A percentile compares a stretch with the other conserved stretches of the same genome.
Evolutionary conservation across 2,329 filamentous ascomycete species (phyloP).

Genomic region (Aureobasidium sp.): DNA sequence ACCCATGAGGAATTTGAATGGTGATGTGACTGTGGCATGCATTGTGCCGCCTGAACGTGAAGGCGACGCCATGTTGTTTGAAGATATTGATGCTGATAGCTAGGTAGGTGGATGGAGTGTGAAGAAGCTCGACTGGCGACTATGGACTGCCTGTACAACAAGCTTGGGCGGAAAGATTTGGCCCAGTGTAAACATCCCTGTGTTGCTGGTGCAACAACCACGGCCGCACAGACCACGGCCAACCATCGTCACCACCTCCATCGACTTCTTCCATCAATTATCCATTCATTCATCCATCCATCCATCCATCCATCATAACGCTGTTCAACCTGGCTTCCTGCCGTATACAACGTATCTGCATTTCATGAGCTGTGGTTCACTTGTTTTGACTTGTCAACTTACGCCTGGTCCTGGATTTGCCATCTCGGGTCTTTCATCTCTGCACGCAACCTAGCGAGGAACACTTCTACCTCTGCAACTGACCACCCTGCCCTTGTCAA

Average conservation of each 20-base stretch:
- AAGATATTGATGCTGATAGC: slow-evolving; percentile 3
- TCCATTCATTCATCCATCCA: not conserved
- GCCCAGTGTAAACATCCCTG: not conserved
- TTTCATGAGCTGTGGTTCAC: not conserved
- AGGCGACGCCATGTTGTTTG: not conserved
- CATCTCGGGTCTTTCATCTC: slow-evolving; percentile 11
- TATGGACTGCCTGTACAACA: not conserved
- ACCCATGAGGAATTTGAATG: slow-evolving; percentile 12
- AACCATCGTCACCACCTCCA: not conserved
- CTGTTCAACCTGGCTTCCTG: not conserved
- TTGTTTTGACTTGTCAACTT: not conserved
- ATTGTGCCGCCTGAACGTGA: slow-evolving; percentile 9
- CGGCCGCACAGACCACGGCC: not conserved
- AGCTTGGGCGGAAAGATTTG: slow-evolving; percentile 1
- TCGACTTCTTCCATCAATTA: not conserved
- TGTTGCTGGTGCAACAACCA: not conserved
- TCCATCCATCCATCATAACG: not conserved
- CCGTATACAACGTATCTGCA: slow-evolving; percentile 11
- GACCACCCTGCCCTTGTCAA: slow-evolving; percentile 14
- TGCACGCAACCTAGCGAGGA: slow-evolving; percentile 6
- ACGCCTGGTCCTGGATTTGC: slow-evolving; percentile 14
- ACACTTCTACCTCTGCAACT: slow-evolving; percentile 10
- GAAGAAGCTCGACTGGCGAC: not conserved
- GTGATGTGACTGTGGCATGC: slow-evolving; percentile 4
- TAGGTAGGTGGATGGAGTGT: not conserved